Percentiles rank a stretch among this genome's conserved stretches.
These are phyloP conservation scores for Lippia alba DNA, from an alignment of 305 asterid genomes.

Conservation along the genomic window DNA sequence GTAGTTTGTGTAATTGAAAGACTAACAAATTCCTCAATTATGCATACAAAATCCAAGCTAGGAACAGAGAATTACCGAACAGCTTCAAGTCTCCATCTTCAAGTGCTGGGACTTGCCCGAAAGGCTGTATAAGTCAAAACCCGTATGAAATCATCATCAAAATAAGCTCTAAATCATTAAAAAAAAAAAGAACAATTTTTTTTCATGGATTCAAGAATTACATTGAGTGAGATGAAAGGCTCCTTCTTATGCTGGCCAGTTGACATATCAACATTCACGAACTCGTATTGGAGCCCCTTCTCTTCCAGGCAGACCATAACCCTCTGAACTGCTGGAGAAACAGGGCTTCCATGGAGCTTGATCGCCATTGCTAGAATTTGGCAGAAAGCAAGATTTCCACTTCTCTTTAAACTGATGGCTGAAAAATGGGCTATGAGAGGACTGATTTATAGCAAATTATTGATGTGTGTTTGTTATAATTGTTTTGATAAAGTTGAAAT, in stretches of 20 bases:
- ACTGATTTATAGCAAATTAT: neutral
- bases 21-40: neutral
- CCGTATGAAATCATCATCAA: neutral
- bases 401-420: neutral
- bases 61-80: conserved; percentile 37
- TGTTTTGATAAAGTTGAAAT: too few species aligned
- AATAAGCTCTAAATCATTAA: neutral
- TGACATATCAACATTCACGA: conserved; percentile 31
- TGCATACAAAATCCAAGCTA: neutral
- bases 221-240: conserved; percentile 43
- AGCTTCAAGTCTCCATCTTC: conserved; percentile 52
- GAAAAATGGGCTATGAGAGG: neutral
- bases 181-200: neutral
- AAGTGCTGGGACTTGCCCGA: conserved; percentile 52
- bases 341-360: conserved; percentile 35
- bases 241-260: conserved; percentile 41
- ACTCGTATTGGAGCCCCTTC: conserved; percentile 45
- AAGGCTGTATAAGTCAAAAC: conserved; percentile 39
- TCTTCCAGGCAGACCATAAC: conserved; percentile 41
- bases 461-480: too few species aligned
- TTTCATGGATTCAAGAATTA: neutral
- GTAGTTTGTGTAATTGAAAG: too few species aligned
- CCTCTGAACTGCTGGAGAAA: conserved; percentile 37
- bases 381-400: too few species aligned
- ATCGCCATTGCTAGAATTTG: conserved; percentile 25